Base-by-base conservation (phyloP, 768 basidiomycete species). In the Boletus speciosus region DNA sequence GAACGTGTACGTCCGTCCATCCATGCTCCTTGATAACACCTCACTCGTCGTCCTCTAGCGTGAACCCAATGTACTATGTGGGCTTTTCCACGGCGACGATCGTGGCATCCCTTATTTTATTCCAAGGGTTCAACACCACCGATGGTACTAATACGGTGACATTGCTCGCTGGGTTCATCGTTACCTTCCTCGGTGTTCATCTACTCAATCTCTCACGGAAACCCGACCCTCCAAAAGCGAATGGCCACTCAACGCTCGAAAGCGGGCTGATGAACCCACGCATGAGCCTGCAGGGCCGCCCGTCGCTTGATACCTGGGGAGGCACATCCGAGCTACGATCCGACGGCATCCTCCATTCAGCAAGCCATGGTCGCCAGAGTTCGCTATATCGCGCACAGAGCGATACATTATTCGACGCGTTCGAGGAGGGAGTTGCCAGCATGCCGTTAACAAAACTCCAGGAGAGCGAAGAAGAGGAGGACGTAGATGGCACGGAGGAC, bases 41-140 rank as follows among this genome's bases (percentile, higher is more conserved):
- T 51, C 37, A 54, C 21, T 9, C 23, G 41, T 32, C 2, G 9
- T 40, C 34, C 23, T 19, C 49, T 60, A 96, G 93, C 46, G 95
- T 98, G 48, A 98, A 98, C 69, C 96, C 95, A 0, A 88, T 97
- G 78, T 98, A 98, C 74, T 98, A 94, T 66, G 96, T 98, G 70
- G 88, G 91, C 69, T 99, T 99, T 76, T 92, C 93, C 16, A 90
- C 90, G 2, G 87, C 88, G 5, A 98, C 95, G 44, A 88, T 96
- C 66, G 78, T 97, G 40, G 93, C 97, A 0, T 97, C 93, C 56
- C 81, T 97, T 55, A 96, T 99, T 63, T 81, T 99, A 57, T 98
- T 98, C 81, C 90, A 94, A 76, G 97, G 97, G 0, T 89, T 98
- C 78, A 93, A 98, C 74, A 98, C 93, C 6, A 83, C 85, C 27